phyloP scores from a whole-genome alignment of 495 filamentous ascomycete species.

The Penicillium flavigenum region DNA sequence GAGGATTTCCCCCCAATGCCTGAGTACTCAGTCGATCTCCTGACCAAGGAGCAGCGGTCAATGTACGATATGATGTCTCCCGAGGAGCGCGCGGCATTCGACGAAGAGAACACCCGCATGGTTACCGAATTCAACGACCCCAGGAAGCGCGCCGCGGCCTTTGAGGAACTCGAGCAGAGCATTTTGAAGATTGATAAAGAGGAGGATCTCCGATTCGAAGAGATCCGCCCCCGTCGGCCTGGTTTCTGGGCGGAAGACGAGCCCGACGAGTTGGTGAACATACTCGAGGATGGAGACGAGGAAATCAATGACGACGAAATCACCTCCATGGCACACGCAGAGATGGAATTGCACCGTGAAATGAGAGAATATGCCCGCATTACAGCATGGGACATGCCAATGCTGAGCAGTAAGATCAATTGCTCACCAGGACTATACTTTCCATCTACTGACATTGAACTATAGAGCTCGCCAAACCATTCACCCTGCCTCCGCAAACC shows the following conservation, averaged over 20 bases:
- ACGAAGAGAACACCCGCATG: conserved; percentile 37
- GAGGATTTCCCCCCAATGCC: conserved; percentile 37
- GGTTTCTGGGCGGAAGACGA: conserved; percentile 57
- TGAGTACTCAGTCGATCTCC: conserved; percentile 41
- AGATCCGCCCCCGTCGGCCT: conserved; percentile 27
- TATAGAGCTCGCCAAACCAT: conserved; percentile 77
- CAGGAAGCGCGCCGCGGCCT: conserved; percentile 28
- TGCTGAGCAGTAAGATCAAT: conserved; percentile 69
- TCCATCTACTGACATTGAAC: conserved; percentile 24
- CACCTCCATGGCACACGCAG: conserved; percentile 71
- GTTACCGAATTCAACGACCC: conserved; percentile 45
- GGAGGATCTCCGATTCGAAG: conserved; percentile 37
- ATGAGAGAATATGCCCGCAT: conserved; percentile 83
- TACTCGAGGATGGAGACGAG: conserved; percentile 59
- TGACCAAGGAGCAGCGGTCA: conserved; percentile 44
- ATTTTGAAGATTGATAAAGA: conserved; percentile 37
- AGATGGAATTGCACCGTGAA: conserved; percentile 88
- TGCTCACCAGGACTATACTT: neutral
- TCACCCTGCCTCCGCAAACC: conserved; percentile 62
- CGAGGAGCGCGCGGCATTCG: conserved; percentile 46
- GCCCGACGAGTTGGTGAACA: conserved; percentile 48
- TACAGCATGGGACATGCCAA: conserved; percentile 93
- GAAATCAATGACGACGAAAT: conserved; percentile 79
- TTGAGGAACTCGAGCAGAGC: conserved; percentile 35
- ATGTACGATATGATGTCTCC: conserved; percentile 50